Base-by-base conservation (phyloP, 1,284 basidiomycete genomes). In the Tilletia indica region DNA sequence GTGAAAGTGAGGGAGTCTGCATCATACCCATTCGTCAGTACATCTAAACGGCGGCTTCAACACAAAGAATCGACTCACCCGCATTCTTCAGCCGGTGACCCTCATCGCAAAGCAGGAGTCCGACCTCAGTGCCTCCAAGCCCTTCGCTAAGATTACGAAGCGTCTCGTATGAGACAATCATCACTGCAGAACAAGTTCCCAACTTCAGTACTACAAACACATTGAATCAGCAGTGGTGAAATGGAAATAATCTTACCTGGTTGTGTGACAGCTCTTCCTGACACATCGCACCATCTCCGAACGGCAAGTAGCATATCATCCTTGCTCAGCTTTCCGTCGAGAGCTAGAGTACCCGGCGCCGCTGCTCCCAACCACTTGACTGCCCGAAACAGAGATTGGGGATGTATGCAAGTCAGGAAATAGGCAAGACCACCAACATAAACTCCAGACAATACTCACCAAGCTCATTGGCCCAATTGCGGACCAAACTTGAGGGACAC, bases 91-190 rank as follows among this genome's bases (percentile, higher is more conserved):
- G 86, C 49, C 96, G 89, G 86, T 99, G 96, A 1, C 97, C 96
- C 86, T 99, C 96, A 80, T 99, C 96, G 75, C 94, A 97, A 9
- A 99, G 89, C 8, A 99, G 86, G 11, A 99, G 85, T 0, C 97
- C 97, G 45, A 99, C 93, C 67, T 88, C 90, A 73, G 82, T 80
- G 47, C 78, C 79, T 48, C 78, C 81, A 2, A 84, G 71, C 56
- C 78, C 78, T 67, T 80, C 81, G 25, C 79, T 78, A 58, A 84
- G 47, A 54, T 83, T 84, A 25, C 83, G 92, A 67, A 99, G 87
- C 0, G 94, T 97, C 85, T 99, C 96, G 80, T 99, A 99, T 0
- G 97, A 99, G 0, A 97, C 96, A 77, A 99, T 98, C 93, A 99
- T 94, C 63, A 99, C 96, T 49, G 68, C 5, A 21, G 56, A 58